These are phyloP conservation scores for Botrytis fragariae DNA, from an alignment of 2,329 filamentous ascomycete species.

Conservation along the genomic window DNA sequence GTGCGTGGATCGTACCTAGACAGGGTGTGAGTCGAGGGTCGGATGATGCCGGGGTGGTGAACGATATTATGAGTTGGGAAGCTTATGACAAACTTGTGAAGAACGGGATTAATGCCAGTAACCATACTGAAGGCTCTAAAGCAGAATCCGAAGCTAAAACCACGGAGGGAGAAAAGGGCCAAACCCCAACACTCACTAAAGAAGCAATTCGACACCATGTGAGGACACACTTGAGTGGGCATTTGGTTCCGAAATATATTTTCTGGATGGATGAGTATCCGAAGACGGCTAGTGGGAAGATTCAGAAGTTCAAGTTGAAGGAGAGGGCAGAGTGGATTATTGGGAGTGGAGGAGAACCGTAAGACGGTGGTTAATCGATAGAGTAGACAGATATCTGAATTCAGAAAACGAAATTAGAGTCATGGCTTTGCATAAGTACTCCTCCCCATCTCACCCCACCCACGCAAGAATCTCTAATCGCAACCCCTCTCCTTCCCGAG, in stretches of 20 bases:
- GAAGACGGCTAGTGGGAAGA: slow-evolving; percentile 95
- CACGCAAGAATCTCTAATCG: background rate
- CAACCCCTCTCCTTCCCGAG: background rate
- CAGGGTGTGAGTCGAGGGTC: slow-evolving; percentile 30
- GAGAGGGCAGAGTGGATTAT: slow-evolving; percentile 43
- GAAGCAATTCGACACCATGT: slow-evolving; percentile 72
- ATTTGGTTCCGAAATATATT: slow-evolving; percentile 85
- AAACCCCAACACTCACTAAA: slow-evolving; percentile 45
- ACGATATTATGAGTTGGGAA: slow-evolving; percentile 14
- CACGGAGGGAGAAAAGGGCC: slow-evolving; percentile 25
- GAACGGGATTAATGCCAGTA: background rate
- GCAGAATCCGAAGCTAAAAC: background rate
- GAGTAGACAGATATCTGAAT: background rate
- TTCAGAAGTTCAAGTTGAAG: slow-evolving; percentile 86
- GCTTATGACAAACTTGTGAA: background rate
- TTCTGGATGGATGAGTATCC: slow-evolving; percentile 85
- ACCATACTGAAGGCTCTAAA: background rate
- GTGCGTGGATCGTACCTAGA: slow-evolving; percentile 70
- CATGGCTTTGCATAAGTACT: background rate
- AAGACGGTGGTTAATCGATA: background rate
- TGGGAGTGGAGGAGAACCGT: background rate
- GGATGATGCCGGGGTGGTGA: slow-evolving; percentile 33
- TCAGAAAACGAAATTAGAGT: background rate
- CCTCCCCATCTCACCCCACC: background rate
- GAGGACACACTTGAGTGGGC: slow-evolving; percentile 60